Evolutionary conservation across 2,329 filamentous ascomycete species (phyloP), one percentile per base, ranked within the genome.

Genomic region (Fusarium piperis): DNA sequence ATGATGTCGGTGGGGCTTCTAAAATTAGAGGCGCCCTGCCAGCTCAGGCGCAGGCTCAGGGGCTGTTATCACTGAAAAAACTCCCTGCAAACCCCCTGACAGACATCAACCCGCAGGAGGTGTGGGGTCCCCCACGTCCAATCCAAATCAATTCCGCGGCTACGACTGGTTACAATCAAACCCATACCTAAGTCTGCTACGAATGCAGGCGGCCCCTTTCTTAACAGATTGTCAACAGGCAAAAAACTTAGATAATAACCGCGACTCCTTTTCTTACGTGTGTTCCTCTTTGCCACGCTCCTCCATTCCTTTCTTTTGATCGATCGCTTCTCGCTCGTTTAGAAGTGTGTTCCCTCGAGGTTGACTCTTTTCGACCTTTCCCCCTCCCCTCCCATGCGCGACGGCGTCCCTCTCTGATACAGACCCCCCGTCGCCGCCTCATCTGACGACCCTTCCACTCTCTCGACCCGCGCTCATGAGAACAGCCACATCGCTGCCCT

Each of bases 401-500:
- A 75, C 77, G 73, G 70, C 72, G 66, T 76, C 74, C 59, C 67
- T 77, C 76, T 62, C 72, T 78, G 62, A 74, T 56, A 62, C 58
- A 48, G 48, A 48, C 6, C 35, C 53, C 38, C 57, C 62, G 64
- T 67, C 65, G 59, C 62, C 60, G 62, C 62, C 53, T 58, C 61
- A 35, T 59, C 65, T 23, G 23, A 23, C 23, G 23, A 70, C 8
- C 65, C 12, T 65, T 67, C 64, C 64, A 52, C 60, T 56, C 68
- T 39, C 61, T 32, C 60, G 65, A 69, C 70, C 66, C 69, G 76
- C 78, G 78, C 78, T 77, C 75, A 92, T 92, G 90, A 87, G 89
- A 86, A 89, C 88, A 83, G 88, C 88, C 71, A 87, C 90, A 68
- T 90, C 89, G 78, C 80, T 90, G 80, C 88, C 89, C 79, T 90